These are phyloP conservation scores for Irpex sp. DNA, from an alignment of 1,284 basidiomycete species.

Conservation along the genomic window DNA sequence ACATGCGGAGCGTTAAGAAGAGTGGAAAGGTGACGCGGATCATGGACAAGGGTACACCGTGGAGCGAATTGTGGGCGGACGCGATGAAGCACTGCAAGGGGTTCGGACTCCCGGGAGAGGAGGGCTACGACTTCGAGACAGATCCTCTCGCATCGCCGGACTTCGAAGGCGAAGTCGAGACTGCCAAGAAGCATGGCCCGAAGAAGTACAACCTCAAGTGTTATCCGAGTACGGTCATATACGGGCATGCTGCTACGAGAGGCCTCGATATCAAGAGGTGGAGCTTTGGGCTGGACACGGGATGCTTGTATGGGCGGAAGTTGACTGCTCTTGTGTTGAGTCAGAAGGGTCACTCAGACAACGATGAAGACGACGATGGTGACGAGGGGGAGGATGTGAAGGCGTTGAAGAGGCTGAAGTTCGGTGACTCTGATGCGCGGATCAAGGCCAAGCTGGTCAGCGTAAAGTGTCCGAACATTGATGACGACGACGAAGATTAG, in stretches of 20 bases:
- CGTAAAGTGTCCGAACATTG: slow-evolving; percentile 20
- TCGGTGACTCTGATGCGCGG: slow-evolving; percentile 30
- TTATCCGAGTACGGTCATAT: slow-evolving; percentile 80
- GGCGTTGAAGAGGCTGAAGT: slow-evolving; percentile 23
- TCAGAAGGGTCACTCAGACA: slow-evolving; percentile 12
- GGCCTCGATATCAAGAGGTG: slow-evolving; percentile 85
- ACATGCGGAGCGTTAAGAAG: slow-evolving; percentile 76
- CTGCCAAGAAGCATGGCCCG: slow-evolving; percentile 15
- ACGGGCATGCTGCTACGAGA: slow-evolving; percentile 83
- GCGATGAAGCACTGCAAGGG: slow-evolving; percentile 77
- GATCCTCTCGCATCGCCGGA: not conserved
- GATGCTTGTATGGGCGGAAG: slow-evolving; percentile 74
- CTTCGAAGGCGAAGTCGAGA: slow-evolving; percentile 3
- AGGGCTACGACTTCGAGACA: too few species aligned
- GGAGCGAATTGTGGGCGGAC: slow-evolving; percentile 80
- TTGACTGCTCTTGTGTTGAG: slow-evolving; percentile 69
- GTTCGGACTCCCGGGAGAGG: slow-evolving; percentile 38
- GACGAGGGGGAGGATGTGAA: slow-evolving; percentile 23
- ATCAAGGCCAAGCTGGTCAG: slow-evolving; percentile 31
- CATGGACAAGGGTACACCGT: slow-evolving; percentile 68
- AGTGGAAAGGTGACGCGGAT: slow-evolving; percentile 63
- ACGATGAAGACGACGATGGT: slow-evolving; percentile 15
- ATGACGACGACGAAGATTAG: not conserved
- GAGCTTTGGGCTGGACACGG: slow-evolving; percentile 85
- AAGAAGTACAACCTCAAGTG: slow-evolving; percentile 57